Conservation (phyloP, 2,329 filamentous ascomycete species). For the Tolypocladium guangdongense region DNA sequence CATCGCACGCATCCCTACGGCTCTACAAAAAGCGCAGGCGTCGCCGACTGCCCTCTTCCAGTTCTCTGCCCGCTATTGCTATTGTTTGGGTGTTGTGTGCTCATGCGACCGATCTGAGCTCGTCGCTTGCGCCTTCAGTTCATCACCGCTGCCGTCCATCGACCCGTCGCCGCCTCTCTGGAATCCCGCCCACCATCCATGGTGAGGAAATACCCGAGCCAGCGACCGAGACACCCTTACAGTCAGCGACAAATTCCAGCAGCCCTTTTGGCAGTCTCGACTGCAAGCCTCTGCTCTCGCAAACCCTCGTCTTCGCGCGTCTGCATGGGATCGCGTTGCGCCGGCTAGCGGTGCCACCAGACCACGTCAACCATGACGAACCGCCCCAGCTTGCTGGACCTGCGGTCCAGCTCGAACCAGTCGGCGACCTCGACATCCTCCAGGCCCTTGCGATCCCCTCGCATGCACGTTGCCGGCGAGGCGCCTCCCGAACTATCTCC, state of each 20-base stretch:
- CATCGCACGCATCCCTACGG: neutral
- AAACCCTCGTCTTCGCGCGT: neutral
- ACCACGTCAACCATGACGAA: constrained; percentile 33
- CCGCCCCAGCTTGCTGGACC: constrained; percentile 48
- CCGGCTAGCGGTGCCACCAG: constrained; percentile 5
- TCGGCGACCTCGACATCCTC: constrained; percentile 33
- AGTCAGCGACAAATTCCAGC: constrained; percentile 6
- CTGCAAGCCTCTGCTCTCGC: neutral
- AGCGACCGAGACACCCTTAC: constrained; percentile 8
- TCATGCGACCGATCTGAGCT: neutral
- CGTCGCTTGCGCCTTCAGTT: neutral
- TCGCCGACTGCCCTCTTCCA: neutral
- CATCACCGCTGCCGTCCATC: neutral
- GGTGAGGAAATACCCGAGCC: constrained; percentile 11
- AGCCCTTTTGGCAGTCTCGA: neutral
- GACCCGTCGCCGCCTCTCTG: neutral
- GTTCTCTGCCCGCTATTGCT: neutral
- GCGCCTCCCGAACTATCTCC: constrained; percentile 85
- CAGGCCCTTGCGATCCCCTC: constrained; percentile 57
- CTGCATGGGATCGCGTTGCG: constrained; percentile 5
- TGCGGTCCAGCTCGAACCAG: constrained; percentile 45
- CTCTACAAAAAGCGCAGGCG: neutral
- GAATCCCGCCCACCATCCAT: constrained; percentile 2
- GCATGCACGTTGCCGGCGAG: constrained; percentile 67
- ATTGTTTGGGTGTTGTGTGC: neutral